Base-by-base conservation (phyloP, 306 rosid genomes). In the Parietaria judaica region DNA sequence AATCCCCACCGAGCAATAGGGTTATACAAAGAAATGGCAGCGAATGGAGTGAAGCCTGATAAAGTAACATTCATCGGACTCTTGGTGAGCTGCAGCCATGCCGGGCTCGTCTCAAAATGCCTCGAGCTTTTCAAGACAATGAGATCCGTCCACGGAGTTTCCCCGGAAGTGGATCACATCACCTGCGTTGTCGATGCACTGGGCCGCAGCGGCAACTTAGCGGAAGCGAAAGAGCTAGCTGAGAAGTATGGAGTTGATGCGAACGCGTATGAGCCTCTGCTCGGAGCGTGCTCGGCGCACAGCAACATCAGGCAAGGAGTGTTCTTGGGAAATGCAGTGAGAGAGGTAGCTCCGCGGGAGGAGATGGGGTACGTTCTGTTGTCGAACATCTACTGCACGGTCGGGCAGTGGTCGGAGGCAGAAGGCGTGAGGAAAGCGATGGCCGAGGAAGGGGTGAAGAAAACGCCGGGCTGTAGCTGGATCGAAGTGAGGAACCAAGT, bases 381-480 rank as follows among this genome's bases (percentile, higher is more conserved):
- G 61, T 86, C 92, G 38, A 89, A 89, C 63, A 58, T 89, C 75
- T 89, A 84, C 66, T 74, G 87, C 61, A 76, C 87, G 3, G 71
- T 77, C 44, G 91, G 89, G 67, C 76, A 66, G 73, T 89, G 97
- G 95, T 77, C 78, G 72, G 87, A 86, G 73, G 95, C 97, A 51
- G 97, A 89, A 83, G 69, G 63, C 31, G 68, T 84, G 6, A 60
- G 97, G 73, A 78, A 80, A 78, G 79, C 75, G 52, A 86, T 86
- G 97, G 6, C 72, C 54, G 89, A 82, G 50, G 76, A 82, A 71
- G 84, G 95, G 31, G 80, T 84, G 69, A 86, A 81, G 84, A 86
- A 89, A 84, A 82, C 75, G 68, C 86, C 89, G 12, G 97, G 97
- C 45, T 76, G 91, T 76, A 86, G 91, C 79, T 86, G 95, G 97